Evolutionary conservation across 2,329 filamentous ascomycete genomes (phyloP), one percentile per base, ranked within the genome.

Genomic region (Fusarium equiseti): DNA sequence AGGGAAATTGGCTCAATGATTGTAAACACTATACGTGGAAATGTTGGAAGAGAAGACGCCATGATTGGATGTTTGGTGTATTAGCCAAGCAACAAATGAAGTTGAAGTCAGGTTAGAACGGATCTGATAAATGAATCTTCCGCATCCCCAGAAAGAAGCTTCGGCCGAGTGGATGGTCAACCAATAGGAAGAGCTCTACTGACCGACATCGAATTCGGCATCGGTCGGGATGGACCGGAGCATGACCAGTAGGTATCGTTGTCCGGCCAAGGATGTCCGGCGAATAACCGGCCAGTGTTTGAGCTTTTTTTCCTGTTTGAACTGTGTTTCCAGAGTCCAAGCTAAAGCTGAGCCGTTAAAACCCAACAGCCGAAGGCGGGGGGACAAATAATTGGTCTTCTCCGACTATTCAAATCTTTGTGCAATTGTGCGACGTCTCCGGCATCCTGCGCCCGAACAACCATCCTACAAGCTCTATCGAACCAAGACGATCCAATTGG

Each of bases 1-100:
- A 92, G 83, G 22, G 89, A 90, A 63, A 92, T 82, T 32, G 91
- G 91, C 79, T 93, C 91, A 44, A 92, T 76, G 57, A 92, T 78
- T 31, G 89, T 91, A 71, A 93, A 92, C 51, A 92, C 82, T 50
- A 91, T 77, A 64, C 89, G 85, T 15, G 91, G 91, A 74, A 92
- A 83, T 5, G 84, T 76, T 4, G 91, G 90, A 24, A 93, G 84
- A 67, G 87, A 85, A 29, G 89, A 85, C 13, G 89, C 83, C 89
- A 91, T 91, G 50, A 48, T 72, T 54, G 50, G 32, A 26, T 53
- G 22, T 35, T 40, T 51, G 43, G 27, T 15, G 31, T 62, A 52
- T 45, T 43, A 61, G 40, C 32, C 45, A 62, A 44, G 38, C 27
- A 65, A 51, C 27, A 65, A 59, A 46, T 62, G 60, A 54, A 22